Conservation (phyloP, 2,329 filamentous ascomycete species). For the Colletotrichum musae region DNA sequence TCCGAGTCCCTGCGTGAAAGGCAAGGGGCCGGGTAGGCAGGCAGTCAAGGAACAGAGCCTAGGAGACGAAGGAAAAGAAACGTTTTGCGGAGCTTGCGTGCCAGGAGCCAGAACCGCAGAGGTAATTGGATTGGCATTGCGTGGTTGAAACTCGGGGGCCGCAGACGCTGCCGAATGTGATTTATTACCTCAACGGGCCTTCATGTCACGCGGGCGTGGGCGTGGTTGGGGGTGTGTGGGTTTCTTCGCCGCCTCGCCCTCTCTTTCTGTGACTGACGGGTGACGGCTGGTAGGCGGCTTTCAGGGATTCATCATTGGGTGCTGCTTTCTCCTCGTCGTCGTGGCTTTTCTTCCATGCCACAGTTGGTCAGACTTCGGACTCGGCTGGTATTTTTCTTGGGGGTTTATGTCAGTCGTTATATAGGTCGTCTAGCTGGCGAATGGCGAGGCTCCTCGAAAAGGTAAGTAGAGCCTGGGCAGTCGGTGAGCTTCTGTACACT, state of each 20-base stretch:
- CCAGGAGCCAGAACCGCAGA: constrained; percentile 20
- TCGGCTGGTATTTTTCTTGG: not conserved
- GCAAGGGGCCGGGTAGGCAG: constrained; percentile 23
- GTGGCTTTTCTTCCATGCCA: constrained; percentile 16
- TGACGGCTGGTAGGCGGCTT: constrained; percentile 17
- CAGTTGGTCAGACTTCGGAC: constrained; percentile 18
- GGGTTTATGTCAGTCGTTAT: constrained; percentile 27
- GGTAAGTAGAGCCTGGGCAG: constrained; percentile 16
- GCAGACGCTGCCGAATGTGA: constrained; percentile 31
- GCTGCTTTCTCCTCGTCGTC: not conserved
- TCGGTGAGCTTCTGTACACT: constrained; percentile 30
- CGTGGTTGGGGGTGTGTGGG: constrained; percentile 30
- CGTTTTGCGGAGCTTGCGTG: constrained; percentile 29
- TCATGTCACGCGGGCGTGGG: constrained; percentile 32
- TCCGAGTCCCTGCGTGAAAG: constrained; percentile 24
- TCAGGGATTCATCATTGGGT: constrained; percentile 13
- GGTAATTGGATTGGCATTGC: constrained; percentile 18
- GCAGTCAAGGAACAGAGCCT: constrained; percentile 3
- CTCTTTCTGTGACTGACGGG: constrained; percentile 1
- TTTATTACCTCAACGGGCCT: constrained; percentile 26
- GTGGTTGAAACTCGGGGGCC: constrained; percentile 29
- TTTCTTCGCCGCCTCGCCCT: not conserved
- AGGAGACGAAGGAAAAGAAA: constrained; percentile 27
- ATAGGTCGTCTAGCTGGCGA: constrained; percentile 10
- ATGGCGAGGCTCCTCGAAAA: not conserved